Evolutionary conservation across 148 eudicot genomes (phyloP).

Genomic region (Rhododendron ferrugineum): DNA sequence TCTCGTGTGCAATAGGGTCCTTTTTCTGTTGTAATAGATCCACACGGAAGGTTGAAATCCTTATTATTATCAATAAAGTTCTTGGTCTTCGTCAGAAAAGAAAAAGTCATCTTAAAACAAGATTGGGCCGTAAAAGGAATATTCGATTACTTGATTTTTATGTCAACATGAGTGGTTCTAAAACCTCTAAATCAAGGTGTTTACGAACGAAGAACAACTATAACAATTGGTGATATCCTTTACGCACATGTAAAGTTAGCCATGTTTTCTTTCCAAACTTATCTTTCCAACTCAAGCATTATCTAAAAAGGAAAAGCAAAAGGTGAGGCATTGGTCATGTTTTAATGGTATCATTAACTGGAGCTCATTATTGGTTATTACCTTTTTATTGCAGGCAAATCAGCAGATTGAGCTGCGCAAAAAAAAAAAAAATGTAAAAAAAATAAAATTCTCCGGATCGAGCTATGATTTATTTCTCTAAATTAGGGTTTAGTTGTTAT

Average conservation of each 20-base stretch:
- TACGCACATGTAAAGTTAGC: background rate
- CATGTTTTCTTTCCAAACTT: background rate
- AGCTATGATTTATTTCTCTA: background rate
- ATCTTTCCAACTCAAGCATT: background rate
- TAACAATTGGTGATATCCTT: background rate
- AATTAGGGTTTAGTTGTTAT: background rate
- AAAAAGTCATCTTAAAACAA: too few relatives aligned
- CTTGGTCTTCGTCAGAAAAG: too few relatives aligned
- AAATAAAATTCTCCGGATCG: background rate
- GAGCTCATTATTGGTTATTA: background rate
- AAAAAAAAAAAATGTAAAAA: too few relatives aligned
- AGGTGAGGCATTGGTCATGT: background rate
- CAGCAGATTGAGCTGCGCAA: background rate
- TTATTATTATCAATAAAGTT: background rate
- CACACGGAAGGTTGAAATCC: background rate
- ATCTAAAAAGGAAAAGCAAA: background rate
- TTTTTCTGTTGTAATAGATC: background rate
- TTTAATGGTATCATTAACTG: background rate
- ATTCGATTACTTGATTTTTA: background rate
- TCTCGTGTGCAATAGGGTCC: background rate
- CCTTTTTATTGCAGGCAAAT: slow-evolving; percentile 2
- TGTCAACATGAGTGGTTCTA: background rate
- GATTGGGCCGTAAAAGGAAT: too few relatives aligned
- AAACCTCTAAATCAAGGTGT: background rate
- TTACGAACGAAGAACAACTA: background rate